These are phyloP conservation scores for Phialophora verrucosa DNA, from an alignment of 2,329 filamentous ascomycete genomes.

Conservation along the genomic window DNA sequence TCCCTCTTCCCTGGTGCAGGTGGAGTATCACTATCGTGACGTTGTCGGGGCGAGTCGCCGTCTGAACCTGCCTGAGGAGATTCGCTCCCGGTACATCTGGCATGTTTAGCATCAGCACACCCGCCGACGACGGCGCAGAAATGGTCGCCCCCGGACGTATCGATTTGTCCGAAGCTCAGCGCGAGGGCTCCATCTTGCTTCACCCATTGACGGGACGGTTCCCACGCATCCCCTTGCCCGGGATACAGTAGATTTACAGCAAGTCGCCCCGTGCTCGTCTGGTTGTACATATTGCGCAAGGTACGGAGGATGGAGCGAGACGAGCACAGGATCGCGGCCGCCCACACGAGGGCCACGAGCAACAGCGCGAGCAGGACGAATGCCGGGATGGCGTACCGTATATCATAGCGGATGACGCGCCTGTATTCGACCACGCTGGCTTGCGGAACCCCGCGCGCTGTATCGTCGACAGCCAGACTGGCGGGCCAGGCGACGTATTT, in stretches of 20 bases:
- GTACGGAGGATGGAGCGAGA: constrained; percentile 13
- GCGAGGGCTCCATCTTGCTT: background rate
- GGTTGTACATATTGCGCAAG: constrained; percentile 23
- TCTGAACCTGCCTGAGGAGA: background rate
- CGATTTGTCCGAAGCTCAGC: constrained; percentile 1
- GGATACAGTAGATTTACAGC: constrained; percentile 2
- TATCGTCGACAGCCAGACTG: constrained; percentile 21
- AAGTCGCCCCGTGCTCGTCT: constrained; percentile 24
- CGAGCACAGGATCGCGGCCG: constrained; percentile 18
- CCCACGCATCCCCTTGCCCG: background rate
- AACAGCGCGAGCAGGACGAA: constrained; percentile 21
- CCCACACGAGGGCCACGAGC: constrained; percentile 19
- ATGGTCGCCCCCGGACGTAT: background rate
- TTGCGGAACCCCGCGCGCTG: constrained; percentile 14
- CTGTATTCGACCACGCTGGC: constrained; percentile 40
- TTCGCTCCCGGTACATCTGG: background rate
- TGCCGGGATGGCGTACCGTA: constrained; percentile 46
- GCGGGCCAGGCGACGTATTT: constrained; percentile 21
- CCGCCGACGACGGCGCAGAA: background rate
- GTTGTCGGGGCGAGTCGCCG: background rate
- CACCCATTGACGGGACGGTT: background rate
- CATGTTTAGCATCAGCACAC: background rate
- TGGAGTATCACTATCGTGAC: background rate
- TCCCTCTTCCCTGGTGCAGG: background rate
- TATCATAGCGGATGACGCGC: constrained; percentile 44